Conservation (phyloP, 352 stramenopile species). For the Phytophthora citricola region DNA sequence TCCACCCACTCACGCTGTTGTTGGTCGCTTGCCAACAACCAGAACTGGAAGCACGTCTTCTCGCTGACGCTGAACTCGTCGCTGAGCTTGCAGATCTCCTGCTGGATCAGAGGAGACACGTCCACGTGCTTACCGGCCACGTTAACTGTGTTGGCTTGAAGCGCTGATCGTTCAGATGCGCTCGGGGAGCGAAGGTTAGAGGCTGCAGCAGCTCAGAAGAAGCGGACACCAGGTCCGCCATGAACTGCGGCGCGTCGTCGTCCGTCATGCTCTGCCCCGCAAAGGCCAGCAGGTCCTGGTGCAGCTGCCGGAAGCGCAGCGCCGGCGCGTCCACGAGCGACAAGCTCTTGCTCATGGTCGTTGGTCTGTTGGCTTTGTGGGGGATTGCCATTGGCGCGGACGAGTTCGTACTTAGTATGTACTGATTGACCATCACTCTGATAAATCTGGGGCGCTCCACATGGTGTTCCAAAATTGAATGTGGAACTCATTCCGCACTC, state of each 20-base stretch:
- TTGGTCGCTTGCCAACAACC: constrained; percentile 79
- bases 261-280: constrained; percentile 72
- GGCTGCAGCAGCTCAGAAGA: constrained; percentile 51
- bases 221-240: constrained; percentile 55
- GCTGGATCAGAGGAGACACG: constrained; percentile 80
- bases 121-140: constrained; percentile 74
- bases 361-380: constrained; percentile 29
- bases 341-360: constrained; percentile 43
- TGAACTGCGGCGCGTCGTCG: constrained; percentile 68
- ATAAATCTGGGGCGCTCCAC: constrained; percentile 6
- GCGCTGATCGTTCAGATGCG: constrained; percentile 56
- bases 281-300: constrained; percentile 75
- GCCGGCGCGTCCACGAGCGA: constrained; percentile 61
- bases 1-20: constrained; percentile 75
- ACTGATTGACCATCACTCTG: constrained; percentile 29
- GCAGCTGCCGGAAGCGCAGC: constrained; percentile 76
- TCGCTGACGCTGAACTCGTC: constrained; percentile 80
- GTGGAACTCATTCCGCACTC: constrained; percentile 12
- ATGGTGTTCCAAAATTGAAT: constrained; percentile 13
- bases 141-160: constrained; percentile 68
- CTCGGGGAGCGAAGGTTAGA: constrained; percentile 47
- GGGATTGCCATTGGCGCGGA: constrained; percentile 36
- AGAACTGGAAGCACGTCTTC: constrained; percentile 73
- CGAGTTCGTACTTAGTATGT: constrained; percentile 35
- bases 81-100: constrained; percentile 82